These are phyloP conservation scores for Camptophora hylomeconis DNA, from an alignment of 2,329 filamentous ascomycete genomes.

Conservation along the genomic window DNA sequence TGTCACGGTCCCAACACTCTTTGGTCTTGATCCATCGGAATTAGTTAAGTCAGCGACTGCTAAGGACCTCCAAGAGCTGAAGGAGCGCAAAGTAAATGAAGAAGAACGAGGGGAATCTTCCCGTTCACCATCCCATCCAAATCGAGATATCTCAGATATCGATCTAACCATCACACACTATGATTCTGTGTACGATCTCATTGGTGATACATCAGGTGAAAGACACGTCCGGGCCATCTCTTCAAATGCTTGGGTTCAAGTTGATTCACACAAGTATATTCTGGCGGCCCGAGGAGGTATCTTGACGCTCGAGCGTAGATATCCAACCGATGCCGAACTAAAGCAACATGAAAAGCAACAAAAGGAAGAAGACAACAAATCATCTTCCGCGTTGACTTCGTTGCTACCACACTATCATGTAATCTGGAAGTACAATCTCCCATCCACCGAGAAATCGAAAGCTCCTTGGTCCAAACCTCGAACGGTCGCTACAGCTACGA, in stretches of 20 bases:
- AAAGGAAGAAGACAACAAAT: conserved; percentile 8
- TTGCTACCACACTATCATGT: conserved; percentile 3
- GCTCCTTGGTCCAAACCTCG: conserved; percentile 56
- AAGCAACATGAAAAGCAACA: conserved; percentile 17
- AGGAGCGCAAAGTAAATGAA: conserved; percentile 25
- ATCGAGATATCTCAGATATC: conserved; percentile 19
- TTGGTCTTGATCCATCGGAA: conserved; percentile 76
- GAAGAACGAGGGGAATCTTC: conserved; percentile 17
- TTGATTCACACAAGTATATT: conserved; percentile 57
- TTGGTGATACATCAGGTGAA: conserved; percentile 69
- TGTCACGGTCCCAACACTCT: conserved; percentile 79
- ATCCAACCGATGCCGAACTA: background rate
- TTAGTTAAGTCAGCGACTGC: conserved; percentile 55
- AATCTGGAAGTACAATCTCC: conserved; percentile 15
- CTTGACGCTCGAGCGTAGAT: conserved; percentile 33
- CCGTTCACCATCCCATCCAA: conserved; percentile 5
- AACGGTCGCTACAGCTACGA: conserved; percentile 50
- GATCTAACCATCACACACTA: conserved; percentile 78
- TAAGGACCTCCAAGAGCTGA: conserved; percentile 46
- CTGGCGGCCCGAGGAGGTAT: conserved; percentile 54
- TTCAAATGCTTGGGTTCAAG: conserved; percentile 67
- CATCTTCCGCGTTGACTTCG: conserved; percentile 1
- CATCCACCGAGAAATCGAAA: conserved; percentile 18
- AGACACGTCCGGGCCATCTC: conserved; percentile 66
- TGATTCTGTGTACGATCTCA: conserved; percentile 78